phyloP scores from a whole-genome alignment of 169 alveolate species.

The Theileria orientalis region DNA sequence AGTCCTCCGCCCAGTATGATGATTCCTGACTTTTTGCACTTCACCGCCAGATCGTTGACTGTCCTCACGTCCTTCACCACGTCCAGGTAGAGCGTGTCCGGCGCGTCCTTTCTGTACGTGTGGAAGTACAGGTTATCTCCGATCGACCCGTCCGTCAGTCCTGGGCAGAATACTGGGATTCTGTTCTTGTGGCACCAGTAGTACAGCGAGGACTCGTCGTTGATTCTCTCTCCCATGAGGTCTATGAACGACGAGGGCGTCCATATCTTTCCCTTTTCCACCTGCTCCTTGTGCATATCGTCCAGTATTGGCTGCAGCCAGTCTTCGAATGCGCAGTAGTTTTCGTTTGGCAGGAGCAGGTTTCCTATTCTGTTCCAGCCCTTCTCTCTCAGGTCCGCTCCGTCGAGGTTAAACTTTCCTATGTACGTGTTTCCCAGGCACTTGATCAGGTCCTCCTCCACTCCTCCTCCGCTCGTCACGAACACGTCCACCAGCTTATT shows the following conservation, averaged over 20 bases:
- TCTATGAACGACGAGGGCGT: conserved; percentile 89
- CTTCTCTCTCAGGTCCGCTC: conserved; percentile 87
- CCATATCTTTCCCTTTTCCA: conserved; percentile 73
- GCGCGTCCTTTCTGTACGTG: conserved; percentile 75
- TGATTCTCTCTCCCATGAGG: conserved; percentile 93
- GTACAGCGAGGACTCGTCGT: conserved; percentile 92
- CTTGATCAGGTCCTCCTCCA: conserved; percentile 99
- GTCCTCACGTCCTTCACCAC: conserved; percentile 90
- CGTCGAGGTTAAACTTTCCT: conserved; percentile 88
- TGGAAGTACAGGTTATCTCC: conserved; percentile 94
- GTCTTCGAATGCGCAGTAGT: conserved; percentile 95
- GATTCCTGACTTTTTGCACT: conserved; percentile 92
- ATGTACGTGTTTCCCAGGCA: conserved; percentile 90
- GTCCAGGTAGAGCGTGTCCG: conserved; percentile 86
- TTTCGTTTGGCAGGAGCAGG: conserved; percentile 95
- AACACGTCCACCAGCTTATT: conserved; percentile 91
- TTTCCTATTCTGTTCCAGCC: conserved; percentile 98
- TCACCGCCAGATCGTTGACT: conserved; percentile 90
- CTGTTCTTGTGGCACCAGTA: conserved; percentile 98
- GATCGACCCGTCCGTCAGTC: conserved; percentile 98
- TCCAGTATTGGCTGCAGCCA: conserved; percentile 95
- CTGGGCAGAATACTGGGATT: conserved; percentile 99
- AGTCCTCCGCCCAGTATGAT: conserved; percentile 97
- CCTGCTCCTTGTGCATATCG: conserved; percentile 88
- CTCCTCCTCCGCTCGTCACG: conserved; percentile 98